Percentiles rank a stretch among this genome's conserved stretches.
Conservation (phyloP, 2,329 filamentous ascomycete species). For the Nothopassalora personata region DNA sequence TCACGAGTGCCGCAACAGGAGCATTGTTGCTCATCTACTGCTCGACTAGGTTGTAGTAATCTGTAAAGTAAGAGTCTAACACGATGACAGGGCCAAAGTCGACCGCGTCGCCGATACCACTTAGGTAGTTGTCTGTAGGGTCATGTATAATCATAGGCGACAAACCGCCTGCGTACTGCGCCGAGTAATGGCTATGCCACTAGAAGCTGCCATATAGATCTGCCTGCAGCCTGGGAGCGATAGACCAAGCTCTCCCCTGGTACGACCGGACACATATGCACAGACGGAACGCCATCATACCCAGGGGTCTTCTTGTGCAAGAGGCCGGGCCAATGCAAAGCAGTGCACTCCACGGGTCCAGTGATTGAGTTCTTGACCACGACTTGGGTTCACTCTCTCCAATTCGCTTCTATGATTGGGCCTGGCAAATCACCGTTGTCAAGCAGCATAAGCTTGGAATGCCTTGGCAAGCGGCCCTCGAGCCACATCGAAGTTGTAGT, state of each 20-base stretch:
- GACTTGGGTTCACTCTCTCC: constrained; percentile 37
- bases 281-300: constrained; percentile 40
- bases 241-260: constrained; percentile 38
- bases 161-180: constrained; percentile 30
- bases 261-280: constrained; percentile 40
- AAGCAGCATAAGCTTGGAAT: constrained; percentile 16
- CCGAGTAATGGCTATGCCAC: constrained; percentile 38
- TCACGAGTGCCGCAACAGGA: constrained; percentile 20
- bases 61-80: constrained; percentile 35
- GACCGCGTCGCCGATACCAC: constrained; percentile 27
- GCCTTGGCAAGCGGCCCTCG: constrained; percentile 22
- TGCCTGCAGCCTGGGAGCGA: constrained; percentile 38
- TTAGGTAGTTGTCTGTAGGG: constrained; percentile 22
- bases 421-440: constrained; percentile 26
- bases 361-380: constrained; percentile 29
- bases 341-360: constrained; percentile 30
- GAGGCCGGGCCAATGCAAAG: constrained; percentile 42
- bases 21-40: constrained; percentile 26
- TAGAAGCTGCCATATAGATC: constrained; percentile 33
- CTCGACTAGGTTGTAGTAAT: constrained; percentile 27
- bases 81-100: constrained; percentile 34
- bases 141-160: constrained; percentile 31
- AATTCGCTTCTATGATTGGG: constrained; percentile 27
- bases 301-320: constrained; percentile 33
- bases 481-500: constrained; percentile 25